phyloP scores from a whole-genome alignment of 768 basidiomycete genomes.

The Gelatoporia subvermispora region DNA sequence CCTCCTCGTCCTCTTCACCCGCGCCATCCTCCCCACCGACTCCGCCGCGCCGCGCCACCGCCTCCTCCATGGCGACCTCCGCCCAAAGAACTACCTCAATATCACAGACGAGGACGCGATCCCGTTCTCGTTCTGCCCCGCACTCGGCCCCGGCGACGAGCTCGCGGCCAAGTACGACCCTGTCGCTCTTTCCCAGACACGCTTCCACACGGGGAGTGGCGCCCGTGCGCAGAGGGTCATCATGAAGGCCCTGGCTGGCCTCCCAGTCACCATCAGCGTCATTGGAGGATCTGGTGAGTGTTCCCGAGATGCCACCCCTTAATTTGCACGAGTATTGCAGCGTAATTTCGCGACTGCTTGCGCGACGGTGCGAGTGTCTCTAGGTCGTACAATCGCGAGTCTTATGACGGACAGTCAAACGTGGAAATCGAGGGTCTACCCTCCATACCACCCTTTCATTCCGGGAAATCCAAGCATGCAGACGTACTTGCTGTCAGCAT shows the following conservation, averaged over 20 bases:
- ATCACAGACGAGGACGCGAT: slow-evolving; percentile 41
- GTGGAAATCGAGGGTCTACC: too few species aligned
- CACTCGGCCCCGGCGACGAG: slow-evolving; percentile 77
- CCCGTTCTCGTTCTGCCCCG: slow-evolving; percentile 91
- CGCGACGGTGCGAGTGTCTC: too few species aligned
- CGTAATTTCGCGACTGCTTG: too few species aligned
- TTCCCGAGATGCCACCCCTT: too few species aligned
- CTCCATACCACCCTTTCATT: too few species aligned
- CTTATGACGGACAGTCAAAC: too few species aligned
- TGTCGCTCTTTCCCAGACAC: slow-evolving; percentile 64
- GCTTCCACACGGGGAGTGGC: slow-evolving; percentile 76
- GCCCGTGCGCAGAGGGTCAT: slow-evolving; percentile 79
- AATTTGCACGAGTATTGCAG: too few species aligned
- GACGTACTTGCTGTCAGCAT: too few species aligned
- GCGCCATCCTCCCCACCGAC: slow-evolving; percentile 44
- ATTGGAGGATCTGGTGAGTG: slow-evolving; percentile 81
- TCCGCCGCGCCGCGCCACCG: slow-evolving; percentile 21
- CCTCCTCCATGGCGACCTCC: slow-evolving; percentile 37
- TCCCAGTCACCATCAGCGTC: slow-evolving; percentile 85
- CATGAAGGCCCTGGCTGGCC: slow-evolving; percentile 77
- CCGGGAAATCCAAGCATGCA: too few species aligned
- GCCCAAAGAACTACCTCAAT: slow-evolving; percentile 83
- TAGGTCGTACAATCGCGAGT: too few species aligned
- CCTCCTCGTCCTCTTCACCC: slow-evolving; percentile 51
- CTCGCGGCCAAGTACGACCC: slow-evolving; percentile 78